Percentiles rank a stretch among this genome's conserved stretches.
These are phyloP conservation scores for Paxillus involutus DNA, from an alignment of 768 basidiomycete species.

Conservation along the genomic window DNA sequence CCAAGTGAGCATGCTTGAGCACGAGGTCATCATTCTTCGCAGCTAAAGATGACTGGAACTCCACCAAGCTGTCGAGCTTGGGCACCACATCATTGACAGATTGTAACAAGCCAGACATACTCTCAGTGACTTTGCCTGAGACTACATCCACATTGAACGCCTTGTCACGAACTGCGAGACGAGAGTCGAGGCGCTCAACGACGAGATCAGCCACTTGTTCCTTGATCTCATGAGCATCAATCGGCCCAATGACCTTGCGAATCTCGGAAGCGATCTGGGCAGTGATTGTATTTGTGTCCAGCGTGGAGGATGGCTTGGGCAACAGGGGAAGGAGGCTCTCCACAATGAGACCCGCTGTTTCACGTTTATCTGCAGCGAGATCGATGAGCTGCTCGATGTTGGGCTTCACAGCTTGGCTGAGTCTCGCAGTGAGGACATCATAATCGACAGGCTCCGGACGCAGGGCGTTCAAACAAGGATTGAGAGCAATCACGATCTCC, in stretches of 20 bases:
- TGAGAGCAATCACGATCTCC: slow-evolving; percentile 55
- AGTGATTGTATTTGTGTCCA: slow-evolving; percentile 58
- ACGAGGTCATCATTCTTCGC: slow-evolving; percentile 38
- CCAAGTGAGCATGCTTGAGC: slow-evolving; percentile 40
- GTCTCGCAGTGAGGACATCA: slow-evolving; percentile 68
- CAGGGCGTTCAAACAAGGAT: slow-evolving; percentile 60
- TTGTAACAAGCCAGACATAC: slow-evolving; percentile 44
- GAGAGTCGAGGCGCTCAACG: slow-evolving; percentile 80
- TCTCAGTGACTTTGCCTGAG: slow-evolving; percentile 53
- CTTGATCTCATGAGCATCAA: slow-evolving; percentile 85
- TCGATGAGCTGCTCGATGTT: slow-evolving; percentile 89
- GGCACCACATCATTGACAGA: slow-evolving; percentile 40
- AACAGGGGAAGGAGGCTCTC: slow-evolving; percentile 69
- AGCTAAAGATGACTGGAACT: slow-evolving; percentile 42
- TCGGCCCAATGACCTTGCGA: slow-evolving; percentile 66
- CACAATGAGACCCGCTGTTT: slow-evolving; percentile 81
- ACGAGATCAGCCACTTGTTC: slow-evolving; percentile 89
- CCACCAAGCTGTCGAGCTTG: slow-evolving; percentile 40
- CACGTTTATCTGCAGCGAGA: slow-evolving; percentile 83
- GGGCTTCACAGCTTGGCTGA: slow-evolving; percentile 85
- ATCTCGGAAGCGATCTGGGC: slow-evolving; percentile 67
- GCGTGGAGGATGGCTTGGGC: slow-evolving; percentile 38
- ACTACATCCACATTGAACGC: slow-evolving; percentile 62
- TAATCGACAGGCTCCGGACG: slow-evolving; percentile 75
- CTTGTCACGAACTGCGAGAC: slow-evolving; percentile 76